Conservation (phyloP, 2,329 filamentous ascomycete species). For the Beauveria sp. region DNA sequence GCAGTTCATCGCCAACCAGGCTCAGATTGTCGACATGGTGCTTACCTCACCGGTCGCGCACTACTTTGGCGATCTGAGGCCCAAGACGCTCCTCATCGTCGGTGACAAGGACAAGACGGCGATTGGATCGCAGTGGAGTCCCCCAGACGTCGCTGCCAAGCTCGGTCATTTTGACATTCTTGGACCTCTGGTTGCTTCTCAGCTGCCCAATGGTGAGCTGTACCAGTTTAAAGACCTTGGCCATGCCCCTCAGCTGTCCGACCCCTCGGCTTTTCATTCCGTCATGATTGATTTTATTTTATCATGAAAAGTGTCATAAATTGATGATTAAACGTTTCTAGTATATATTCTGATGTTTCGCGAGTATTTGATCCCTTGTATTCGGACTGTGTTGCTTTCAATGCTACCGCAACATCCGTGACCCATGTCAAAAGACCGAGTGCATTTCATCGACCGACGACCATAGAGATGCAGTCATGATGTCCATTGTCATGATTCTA, state of each 20-base stretch:
- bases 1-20: constrained; percentile 39
- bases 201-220: constrained; percentile 37
- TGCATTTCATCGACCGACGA: too few relatives aligned
- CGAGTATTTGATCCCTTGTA: background rate
- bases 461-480: too few relatives aligned
- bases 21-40: constrained; percentile 46
- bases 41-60: constrained; percentile 44
- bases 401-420: background rate
- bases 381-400: too few relatives aligned
- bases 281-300: constrained; percentile 38
- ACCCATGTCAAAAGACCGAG: too few relatives aligned
- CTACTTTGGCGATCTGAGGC: constrained; percentile 38
- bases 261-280: constrained; percentile 38
- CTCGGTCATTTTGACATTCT: constrained; percentile 43
- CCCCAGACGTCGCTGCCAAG: constrained; percentile 32
- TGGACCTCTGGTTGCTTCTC: constrained; percentile 34
- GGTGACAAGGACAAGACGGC: constrained; percentile 47
- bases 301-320: background rate
- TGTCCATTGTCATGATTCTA: too few relatives aligned
- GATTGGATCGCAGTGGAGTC: constrained; percentile 45
- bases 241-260: constrained; percentile 47
- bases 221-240: constrained; percentile 41
- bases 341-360: background rate
- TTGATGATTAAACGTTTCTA: background rate
- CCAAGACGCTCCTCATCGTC: constrained; percentile 40